A percentile compares a stretch with the other conserved stretches of the same genome.
phyloP scores from a whole-genome alignment of 2,329 filamentous ascomycete species.

The Nigrospora oryzae region DNA sequence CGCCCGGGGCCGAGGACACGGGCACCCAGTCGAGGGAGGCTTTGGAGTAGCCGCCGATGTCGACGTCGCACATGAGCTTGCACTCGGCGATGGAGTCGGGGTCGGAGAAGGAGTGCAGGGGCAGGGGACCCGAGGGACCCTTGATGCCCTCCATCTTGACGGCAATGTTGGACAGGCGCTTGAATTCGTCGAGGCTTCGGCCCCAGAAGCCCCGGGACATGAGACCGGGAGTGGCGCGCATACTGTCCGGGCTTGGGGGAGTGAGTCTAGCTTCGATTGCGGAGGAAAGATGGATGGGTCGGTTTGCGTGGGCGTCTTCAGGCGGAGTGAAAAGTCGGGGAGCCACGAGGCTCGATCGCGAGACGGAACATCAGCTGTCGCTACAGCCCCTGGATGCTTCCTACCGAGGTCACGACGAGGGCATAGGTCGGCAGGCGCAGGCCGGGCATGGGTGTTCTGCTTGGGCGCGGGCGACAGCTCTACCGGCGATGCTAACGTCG shows the following conservation, averaged over 20 bases:
- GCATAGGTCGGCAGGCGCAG: too few species aligned
- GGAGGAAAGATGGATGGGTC: background rate
- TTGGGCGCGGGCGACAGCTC: too few species aligned
- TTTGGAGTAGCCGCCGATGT: conserved; percentile 79
- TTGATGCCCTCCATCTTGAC: conserved; percentile 62
- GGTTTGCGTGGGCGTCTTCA: background rate
- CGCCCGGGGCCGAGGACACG: conserved; percentile 7
- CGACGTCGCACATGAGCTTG: conserved; percentile 79
- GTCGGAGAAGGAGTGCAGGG: conserved; percentile 55
- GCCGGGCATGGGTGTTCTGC: too few species aligned
- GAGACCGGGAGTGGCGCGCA: conserved; percentile 37
- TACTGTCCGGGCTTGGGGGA: conserved; percentile 17
- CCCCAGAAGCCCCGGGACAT: conserved; percentile 46
- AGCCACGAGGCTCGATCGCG: conserved; percentile 22
- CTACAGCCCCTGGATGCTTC: background rate
- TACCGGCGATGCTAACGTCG: too few species aligned
- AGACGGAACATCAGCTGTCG: conserved; percentile 17
- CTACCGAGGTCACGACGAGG: too few species aligned
- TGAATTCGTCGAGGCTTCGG: conserved; percentile 53
- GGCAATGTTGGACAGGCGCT: conserved; percentile 48
- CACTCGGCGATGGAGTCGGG: conserved; percentile 38
- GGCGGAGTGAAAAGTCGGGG: conserved; percentile 6
- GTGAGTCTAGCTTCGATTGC: conserved; percentile 1
- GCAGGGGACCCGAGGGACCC: conserved; percentile 52
- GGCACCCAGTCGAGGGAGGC: conserved; percentile 60